Evolutionary conservation across 148 eudicot species (phyloP).

Genomic region (Polygonum maritimum): DNA sequence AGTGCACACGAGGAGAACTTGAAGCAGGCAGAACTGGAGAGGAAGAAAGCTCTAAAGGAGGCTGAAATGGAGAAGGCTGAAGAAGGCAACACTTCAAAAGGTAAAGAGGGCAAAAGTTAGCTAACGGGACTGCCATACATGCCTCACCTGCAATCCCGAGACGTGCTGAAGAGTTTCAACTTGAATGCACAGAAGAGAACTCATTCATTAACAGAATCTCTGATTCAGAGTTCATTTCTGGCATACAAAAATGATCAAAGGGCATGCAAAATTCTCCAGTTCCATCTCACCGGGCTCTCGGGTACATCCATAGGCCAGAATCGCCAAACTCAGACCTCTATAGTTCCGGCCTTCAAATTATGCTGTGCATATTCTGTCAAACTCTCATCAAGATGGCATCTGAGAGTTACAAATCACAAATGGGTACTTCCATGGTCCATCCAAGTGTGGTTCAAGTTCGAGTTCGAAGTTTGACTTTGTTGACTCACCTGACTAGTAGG

Average conservation of each 20-base stretch:
- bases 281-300: background rate
- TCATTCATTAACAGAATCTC: background rate
- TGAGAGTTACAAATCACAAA: background rate
- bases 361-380: background rate
- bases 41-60: slow-evolving; percentile 78
- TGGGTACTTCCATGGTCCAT: too few species aligned
- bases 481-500: background rate
- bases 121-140: background rate
- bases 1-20: slow-evolving; percentile 86
- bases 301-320: background rate
- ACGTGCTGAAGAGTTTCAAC: background rate
- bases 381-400: background rate
- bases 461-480: too few species aligned
- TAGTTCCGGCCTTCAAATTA: background rate
- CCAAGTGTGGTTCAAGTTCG: too few species aligned
- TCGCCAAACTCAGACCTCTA: too few species aligned
- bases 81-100: slow-evolving; percentile 28
- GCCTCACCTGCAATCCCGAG: slow-evolving; percentile 1
- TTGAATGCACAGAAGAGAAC: background rate
- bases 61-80: slow-evolving; percentile 61
- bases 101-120: slow-evolving; percentile 4
- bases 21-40: slow-evolving; percentile 79
- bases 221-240: background rate
- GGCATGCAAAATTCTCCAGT: background rate
- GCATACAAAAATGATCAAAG: background rate